Evolutionary conservation across 371 early-diverging fungal genomes (phyloP), one percentile per base, ranked within the genome.

Genomic region (Syncephalastrum racemosum): DNA sequence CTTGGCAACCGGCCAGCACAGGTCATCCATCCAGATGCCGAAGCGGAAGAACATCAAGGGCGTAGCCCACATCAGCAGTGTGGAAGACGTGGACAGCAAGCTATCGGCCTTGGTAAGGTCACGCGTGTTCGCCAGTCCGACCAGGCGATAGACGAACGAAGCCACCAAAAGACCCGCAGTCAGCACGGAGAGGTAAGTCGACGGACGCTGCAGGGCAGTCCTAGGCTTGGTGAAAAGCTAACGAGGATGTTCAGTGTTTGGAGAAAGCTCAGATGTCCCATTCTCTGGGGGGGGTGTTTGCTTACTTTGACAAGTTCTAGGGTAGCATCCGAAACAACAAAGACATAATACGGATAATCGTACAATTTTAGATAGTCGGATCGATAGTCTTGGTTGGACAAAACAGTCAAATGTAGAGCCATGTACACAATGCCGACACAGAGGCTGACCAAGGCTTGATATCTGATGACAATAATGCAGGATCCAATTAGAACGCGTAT

Each of bases 31-130:
- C 57, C 66, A 60, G 4, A 68, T 6, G 20, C 68, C 57, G 4
- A 71, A 10, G 16, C 77, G 71, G 56, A 70, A 66, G 13, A 73
- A 61, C 73, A 77, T 66, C 14, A 77, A 31, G 2, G 77, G 77
- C 2, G 77, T 77, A 4, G 77, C 71, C 42, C 68, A 51, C 0
- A 66, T 46, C 14, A 73, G 20, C 46, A 73, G 53, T 8, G 24
- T 40, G 24, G 51, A 73, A 0, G 77, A 77, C 1, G 46, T 7
- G 3, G 45, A 43, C 13, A 77, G 36, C 7, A 56, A 27, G 3
- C 36, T 18, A 42, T 44, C 22, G 39, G 62, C 45, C 5, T 60
- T 50, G 24, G 60, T 63, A 4, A 77, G n/a, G 41, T 63, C 60
- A 22, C 24, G 7, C 13, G 57, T 40, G 0, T 20, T 53, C 20